Conservation (phyloP, 2,329 filamentous ascomycete species). For the Monosporascus sp. region DNA sequence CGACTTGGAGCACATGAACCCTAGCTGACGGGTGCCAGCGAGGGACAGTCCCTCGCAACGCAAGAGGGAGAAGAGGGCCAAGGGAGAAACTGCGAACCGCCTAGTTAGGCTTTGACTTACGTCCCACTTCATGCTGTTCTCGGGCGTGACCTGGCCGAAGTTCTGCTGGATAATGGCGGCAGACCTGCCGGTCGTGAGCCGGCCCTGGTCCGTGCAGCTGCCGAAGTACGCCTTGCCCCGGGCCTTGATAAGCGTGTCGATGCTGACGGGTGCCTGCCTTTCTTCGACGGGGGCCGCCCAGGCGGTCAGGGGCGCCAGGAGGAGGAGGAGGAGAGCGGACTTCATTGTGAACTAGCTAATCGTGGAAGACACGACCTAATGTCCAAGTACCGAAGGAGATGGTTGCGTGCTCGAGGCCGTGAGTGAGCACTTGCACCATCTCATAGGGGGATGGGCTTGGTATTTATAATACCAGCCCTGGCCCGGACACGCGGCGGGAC, state of each 20-base stretch:
- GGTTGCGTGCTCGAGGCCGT: neutral
- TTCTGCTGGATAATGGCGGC: conserved; percentile 53
- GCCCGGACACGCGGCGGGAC: neutral
- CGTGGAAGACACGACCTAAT: neutral
- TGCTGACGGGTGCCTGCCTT: conserved; percentile 39
- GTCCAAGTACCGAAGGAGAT: neutral
- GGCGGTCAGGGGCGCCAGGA: conserved; percentile 29
- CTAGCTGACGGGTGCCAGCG: too few species aligned
- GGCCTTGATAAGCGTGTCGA: conserved; percentile 52
- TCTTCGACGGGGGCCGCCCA: conserved; percentile 30
- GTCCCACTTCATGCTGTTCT: conserved; percentile 71
- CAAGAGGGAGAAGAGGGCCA: neutral
- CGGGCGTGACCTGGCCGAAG: conserved; percentile 61
- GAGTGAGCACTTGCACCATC: neutral
- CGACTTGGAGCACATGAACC: too few species aligned
- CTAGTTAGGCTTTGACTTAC: conserved; percentile 25
- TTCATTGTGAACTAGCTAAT: conserved; percentile 19
- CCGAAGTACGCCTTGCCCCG: conserved; percentile 64
- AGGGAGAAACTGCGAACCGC: conserved; percentile 5
- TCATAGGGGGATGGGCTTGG: neutral
- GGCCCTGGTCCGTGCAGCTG: conserved; percentile 48
- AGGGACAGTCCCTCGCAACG: neutral
- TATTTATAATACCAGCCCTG: neutral
- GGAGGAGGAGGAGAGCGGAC: conserved; percentile 28
- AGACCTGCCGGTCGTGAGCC: conserved; percentile 43